Base-by-base conservation (phyloP, 352 stramenopile species). In the Globisporangium acanthophoron region DNA sequence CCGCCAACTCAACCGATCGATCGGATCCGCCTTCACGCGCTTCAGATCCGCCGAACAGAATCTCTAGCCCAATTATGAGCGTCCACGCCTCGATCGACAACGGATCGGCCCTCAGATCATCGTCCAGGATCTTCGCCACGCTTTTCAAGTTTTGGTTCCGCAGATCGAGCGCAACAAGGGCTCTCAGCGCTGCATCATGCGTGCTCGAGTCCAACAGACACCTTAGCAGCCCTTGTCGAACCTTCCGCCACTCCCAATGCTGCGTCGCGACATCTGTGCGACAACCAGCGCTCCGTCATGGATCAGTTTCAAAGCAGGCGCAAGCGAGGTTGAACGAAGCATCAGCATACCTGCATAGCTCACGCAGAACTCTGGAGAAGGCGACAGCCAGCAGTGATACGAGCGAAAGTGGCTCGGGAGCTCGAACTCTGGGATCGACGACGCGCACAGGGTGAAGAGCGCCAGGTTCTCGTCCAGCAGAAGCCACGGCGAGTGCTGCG, bases 241-340 rank as follows among this genome's bases (percentile, higher is more conserved):
- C 70, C 18, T 73, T 71, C 24, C 77, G 58, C 41, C 72, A 65
- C 54, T 86, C 76, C 74, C 74, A 86, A 31, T 78, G 69, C 33
- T 82, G 65, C 35, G 44, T 55, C 31, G 71, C 76, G 44, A 63
- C 50, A n/a, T 67, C 74, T 86, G 18, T 29, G 24, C 0, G 6
- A 24, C 12, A 31, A 54, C 1, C 33, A 49, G 18, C n/a, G 31
- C 0, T 29, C 44, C n/a, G 13, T 31, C 20, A 48, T 13, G 6
- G 50, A 5, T 35, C 20, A 52, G 5, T 13, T 5, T 21, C 1
- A 33, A 16, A 35, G 16, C 21, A 24, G 9, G 6, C 18, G 29
- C 9, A 3, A 27, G 3, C n/a, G 6, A 31, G 15, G 24, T 12
- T 40, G 35, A 29, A 39, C 11, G 6, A 37, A 13, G 15, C 35